phyloP scores from a whole-genome alignment of 208 protist genomes.

The Leishmania martiniquensis region DNA sequence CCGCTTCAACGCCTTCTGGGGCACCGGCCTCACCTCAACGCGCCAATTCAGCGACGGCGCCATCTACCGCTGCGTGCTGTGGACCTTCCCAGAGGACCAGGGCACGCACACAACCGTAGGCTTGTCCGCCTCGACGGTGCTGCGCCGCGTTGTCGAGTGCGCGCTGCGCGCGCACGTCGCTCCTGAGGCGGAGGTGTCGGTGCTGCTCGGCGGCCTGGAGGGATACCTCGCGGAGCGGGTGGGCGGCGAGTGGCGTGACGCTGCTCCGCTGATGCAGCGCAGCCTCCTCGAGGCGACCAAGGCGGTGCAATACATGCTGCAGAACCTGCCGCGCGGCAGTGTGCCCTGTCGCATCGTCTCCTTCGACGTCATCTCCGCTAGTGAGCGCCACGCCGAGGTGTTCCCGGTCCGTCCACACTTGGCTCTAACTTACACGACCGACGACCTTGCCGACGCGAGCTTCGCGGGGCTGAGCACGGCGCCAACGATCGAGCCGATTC shows the following conservation, averaged over 20 bases:
- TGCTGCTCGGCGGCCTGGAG: slow-evolving; percentile 69
- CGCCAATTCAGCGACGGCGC: slow-evolving; percentile 87
- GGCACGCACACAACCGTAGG: slow-evolving; percentile 56
- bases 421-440: slow-evolving; percentile 72
- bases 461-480: slow-evolving; percentile 65
- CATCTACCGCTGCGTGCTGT: slow-evolving; percentile 87
- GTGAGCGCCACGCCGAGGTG: slow-evolving; percentile 69
- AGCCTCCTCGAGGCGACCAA: slow-evolving; percentile 62
- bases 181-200: slow-evolving; percentile 34
- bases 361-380: slow-evolving; percentile 77
- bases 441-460: slow-evolving; percentile 45
- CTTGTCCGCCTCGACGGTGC: slow-evolving; percentile 57
- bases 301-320: slow-evolving; percentile 65
- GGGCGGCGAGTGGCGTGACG: slow-evolving; percentile 80
- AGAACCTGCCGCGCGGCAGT: slow-evolving; percentile 51
- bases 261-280: slow-evolving; percentile 57
- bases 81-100: slow-evolving; percentile 60
- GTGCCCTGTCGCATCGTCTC: slow-evolving; percentile 79
- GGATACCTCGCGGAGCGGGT: slow-evolving; percentile 67
- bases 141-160: slow-evolving; percentile 60
- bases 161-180: slow-evolving; percentile 63
- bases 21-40: slow-evolving; percentile 63
- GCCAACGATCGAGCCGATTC: slow-evolving; percentile 72
- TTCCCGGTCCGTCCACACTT: slow-evolving; percentile 84
- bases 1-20: slow-evolving; percentile 86